A percentile compares a stretch with the other conserved stretches of the same genome.
phyloP scores from a whole-genome alignment of 345 rosid species.

The Salix caprea region DNA sequence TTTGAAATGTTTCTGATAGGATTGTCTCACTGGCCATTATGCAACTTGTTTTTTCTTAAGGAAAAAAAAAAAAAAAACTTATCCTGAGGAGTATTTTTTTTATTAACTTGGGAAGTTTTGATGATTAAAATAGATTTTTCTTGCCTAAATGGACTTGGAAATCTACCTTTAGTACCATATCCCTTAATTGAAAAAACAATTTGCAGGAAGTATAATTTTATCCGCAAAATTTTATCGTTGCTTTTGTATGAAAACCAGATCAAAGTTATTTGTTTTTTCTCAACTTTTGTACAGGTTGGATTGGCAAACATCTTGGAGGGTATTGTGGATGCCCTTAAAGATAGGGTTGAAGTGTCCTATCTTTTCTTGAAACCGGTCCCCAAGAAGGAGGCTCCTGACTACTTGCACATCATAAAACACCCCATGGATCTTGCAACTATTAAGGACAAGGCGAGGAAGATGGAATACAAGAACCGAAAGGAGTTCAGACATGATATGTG shows the following conservation, averaged over 20 bases:
- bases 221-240: neutral
- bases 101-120: neutral
- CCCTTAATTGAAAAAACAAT: neutral
- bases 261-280: neutral
- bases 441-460: constrained; percentile 73
- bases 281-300: constrained; percentile 56
- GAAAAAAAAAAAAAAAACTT: neutral
- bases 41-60: neutral
- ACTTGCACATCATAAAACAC: constrained; percentile 42
- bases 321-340: constrained; percentile 65
- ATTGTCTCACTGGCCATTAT: neutral
- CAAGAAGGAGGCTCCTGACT: constrained; percentile 93
- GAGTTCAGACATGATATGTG: constrained; percentile 88
- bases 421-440: constrained; percentile 95
- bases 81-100: neutral
- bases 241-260: neutral
- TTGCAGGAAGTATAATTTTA: neutral
- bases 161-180: neutral
- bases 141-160: neutral
- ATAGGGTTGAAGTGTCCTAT: constrained; percentile 56
- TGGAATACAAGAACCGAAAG: constrained; percentile 66
- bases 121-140: neutral
- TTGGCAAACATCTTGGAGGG: constrained; percentile 72
- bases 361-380: constrained; percentile 86
- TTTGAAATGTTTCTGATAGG: neutral